Evolutionary conservation across 768 basidiomycete genomes (phyloP).

Genomic region (Amanita rimosa): DNA sequence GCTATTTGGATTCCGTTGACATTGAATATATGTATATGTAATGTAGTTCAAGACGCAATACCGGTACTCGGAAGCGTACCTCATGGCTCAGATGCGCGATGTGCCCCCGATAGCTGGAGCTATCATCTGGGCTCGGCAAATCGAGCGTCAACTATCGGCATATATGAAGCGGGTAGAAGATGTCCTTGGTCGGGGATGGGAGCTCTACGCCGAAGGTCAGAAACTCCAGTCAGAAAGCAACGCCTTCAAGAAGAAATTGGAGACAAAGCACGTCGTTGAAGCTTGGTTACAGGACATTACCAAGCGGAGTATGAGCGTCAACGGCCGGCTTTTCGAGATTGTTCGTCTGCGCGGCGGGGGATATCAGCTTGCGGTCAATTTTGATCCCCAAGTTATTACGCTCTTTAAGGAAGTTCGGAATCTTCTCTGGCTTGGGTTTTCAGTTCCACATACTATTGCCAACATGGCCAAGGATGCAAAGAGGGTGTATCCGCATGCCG

Average conservation of each 20-base stretch:
- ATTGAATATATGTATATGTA: no score
- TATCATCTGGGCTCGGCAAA: constrained; percentile 99
- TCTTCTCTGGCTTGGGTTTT: constrained; percentile 90
- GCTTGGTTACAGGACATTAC: constrained; percentile 97
- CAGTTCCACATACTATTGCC: constrained; percentile 87
- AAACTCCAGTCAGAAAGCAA: constrained; percentile 87
- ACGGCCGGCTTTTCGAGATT: constrained; percentile 89
- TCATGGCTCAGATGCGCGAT: constrained; percentile 99
- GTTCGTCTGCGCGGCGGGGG: constrained; percentile 60
- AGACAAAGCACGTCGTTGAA: constrained; percentile 88
- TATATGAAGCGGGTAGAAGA: constrained; percentile 99
- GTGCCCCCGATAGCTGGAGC: constrained; percentile 96
- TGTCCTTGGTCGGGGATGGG: constrained; percentile 97
- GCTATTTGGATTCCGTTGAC: background rate
- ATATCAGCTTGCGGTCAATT: constrained; percentile 89
- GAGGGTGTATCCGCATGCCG: constrained; percentile 95
- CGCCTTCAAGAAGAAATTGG: constrained; percentile 92
- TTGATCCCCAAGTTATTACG: constrained; percentile 96
- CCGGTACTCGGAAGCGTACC: constrained; percentile 88
- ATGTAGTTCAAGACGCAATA: constrained; percentile 92
- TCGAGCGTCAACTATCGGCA: constrained; percentile 87
- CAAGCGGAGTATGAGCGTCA: constrained; percentile 83
- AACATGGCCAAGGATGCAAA: constrained; percentile 99
- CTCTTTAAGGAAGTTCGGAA: constrained; percentile 98
- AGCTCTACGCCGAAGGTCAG: constrained; percentile 97